Evolutionary conservation across 1,284 basidiomycete genomes (phyloP).

Genomic region (Marasmius oreades): DNA sequence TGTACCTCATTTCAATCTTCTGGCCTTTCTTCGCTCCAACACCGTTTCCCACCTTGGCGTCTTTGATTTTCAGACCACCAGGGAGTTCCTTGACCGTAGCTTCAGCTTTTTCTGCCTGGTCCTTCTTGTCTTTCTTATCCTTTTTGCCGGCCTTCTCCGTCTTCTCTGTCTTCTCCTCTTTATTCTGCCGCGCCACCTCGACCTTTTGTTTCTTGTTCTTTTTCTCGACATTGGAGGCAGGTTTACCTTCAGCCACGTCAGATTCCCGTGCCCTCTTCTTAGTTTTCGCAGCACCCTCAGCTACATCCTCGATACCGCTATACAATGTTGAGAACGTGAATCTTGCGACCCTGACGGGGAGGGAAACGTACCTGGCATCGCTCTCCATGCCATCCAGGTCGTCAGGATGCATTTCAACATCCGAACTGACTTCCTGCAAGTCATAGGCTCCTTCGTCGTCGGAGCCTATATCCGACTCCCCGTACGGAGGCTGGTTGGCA

Average conservation of each 20-base stretch:
- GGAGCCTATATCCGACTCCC: conserved; percentile 42
- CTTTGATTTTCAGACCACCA: conserved; percentile 78
- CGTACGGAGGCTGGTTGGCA: conserved; percentile 49
- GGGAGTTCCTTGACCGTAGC: conserved; percentile 47
- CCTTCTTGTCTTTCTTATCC: conserved; percentile 35
- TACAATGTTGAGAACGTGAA: neutral
- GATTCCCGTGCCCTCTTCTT: conserved; percentile 64
- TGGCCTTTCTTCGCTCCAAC: conserved; percentile 84
- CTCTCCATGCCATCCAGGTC: conserved; percentile 47
- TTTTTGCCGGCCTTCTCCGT: conserved; percentile 30
- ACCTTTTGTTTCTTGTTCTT: conserved; percentile 78
- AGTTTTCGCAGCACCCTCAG: conserved; percentile 27
- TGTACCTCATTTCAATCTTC: conserved; percentile 83
- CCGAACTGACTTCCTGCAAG: conserved; percentile 71
- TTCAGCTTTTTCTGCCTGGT: conserved; percentile 31
- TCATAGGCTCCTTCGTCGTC: conserved; percentile 56
- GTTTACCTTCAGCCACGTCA: conserved; percentile 42
- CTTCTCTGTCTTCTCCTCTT: conserved; percentile 36
- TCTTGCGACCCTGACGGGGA: neutral
- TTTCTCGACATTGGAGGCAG: conserved; percentile 54
- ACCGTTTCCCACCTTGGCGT: conserved; percentile 78
- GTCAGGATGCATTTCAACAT: conserved; percentile 63
- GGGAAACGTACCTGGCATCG: conserved; percentile 48
- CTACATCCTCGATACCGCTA: conserved; percentile 69
- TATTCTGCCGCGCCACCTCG: conserved; percentile 52